Evolutionary conservation across 208 protist genomes (phyloP).

Genomic region (Angomonas ambiguus): DNA sequence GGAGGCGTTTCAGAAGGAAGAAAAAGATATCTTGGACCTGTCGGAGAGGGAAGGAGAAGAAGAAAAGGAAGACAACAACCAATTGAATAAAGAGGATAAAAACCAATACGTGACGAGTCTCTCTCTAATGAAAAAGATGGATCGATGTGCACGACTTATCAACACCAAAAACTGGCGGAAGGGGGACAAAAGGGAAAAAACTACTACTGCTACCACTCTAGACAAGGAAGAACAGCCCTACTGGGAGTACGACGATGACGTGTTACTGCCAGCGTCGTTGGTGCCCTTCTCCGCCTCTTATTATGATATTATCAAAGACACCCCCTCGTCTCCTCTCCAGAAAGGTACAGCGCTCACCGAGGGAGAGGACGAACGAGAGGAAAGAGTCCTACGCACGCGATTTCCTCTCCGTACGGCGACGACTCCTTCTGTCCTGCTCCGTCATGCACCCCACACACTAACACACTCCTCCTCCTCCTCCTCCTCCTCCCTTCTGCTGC

Average conservation of each 20-base stretch:
- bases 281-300: constrained; percentile 20
- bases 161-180: constrained; percentile 39
- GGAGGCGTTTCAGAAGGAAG: constrained; percentile 23
- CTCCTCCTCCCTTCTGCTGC: constrained; percentile 33
- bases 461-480: too few species aligned
- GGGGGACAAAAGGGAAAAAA: neutral
- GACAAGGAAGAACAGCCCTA: neutral
- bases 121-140: constrained; percentile 12
- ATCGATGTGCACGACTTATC: constrained; percentile 46
- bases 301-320: constrained; percentile 57
- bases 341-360: too few species aligned
- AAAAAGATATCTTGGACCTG: neutral
- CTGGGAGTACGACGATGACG: constrained; percentile 24
- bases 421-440: too few species aligned
- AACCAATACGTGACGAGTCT: neutral
- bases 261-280: constrained; percentile 59
- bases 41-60: neutral
- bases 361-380: too few species aligned
- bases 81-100: too few species aligned
- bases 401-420: too few species aligned
- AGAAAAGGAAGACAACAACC: neutral
- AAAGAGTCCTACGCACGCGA: too few species aligned
- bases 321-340: too few species aligned
- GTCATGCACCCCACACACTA: too few species aligned
- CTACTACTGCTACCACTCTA: constrained; percentile 6